Base-by-base conservation (phyloP, 768 basidiomycete genomes). In the Leucosporidium yakuticum region DNA sequence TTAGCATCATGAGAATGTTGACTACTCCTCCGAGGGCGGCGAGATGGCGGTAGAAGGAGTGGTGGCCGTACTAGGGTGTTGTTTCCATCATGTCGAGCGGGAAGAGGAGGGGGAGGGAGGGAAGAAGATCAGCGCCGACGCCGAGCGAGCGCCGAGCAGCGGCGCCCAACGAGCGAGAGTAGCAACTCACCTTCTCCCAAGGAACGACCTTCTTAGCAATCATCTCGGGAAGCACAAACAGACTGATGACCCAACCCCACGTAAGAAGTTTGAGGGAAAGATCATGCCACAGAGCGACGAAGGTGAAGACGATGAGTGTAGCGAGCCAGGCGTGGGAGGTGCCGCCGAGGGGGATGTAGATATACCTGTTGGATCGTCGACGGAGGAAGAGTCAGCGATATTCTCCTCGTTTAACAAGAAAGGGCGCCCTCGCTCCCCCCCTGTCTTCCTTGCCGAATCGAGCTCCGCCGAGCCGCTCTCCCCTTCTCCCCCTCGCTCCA, bases 221-320 rank as follows among this genome's bases (percentile, higher is more conserved):
- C 15, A 96, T 74, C 79, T 98, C 95, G 0, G 94, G 95, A 9
- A 92, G 68, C 69, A 99, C 87, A 78, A 99, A 96, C 57, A 95
- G 69, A 75, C 86, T 89, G 67, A 95, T 83, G 15, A 96, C 86
- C 96, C 96, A 98, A 3, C 96, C 95, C 94, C 94, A 99, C 2
- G 91, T 87, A 2, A 99, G 82, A 7, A 98, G 83, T 31, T 83
- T 83, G 78, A 95, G 87, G 0, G 89, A 89, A 2, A 97, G 82
- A 76, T 97, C 96, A 74, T 99, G 96, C 95, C 95, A 99, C 25
- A 99, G 80, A 0, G 96, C 95, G 29, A 97, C 94, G 75, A 99
- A 98, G 0, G 95, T 89, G 82, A 97, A 98, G 25, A 95, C 85
- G 50, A 95, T 79, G 15, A 87, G 69, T 0, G 85, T 89, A 51